phyloP scores from a whole-genome alignment of 164 flowering plant genomes.

The Nelumbo lutea region DNA sequence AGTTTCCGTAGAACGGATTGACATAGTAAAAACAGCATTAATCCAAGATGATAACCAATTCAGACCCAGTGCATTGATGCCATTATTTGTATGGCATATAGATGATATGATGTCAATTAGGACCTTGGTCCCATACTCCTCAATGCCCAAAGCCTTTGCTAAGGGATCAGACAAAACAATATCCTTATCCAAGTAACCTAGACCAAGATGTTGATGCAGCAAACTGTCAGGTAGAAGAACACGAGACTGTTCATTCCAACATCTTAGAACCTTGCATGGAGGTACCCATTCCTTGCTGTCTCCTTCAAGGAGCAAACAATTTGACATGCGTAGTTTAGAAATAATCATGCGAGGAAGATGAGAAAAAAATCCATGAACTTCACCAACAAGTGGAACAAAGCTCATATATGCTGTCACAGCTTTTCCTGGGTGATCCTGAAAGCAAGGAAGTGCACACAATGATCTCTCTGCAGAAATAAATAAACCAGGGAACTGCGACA shows the following conservation, averaged over 20 bases:
- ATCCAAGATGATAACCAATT: slow-evolving; percentile 74
- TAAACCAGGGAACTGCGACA: slow-evolving; percentile 78
- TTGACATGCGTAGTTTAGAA: slow-evolving; percentile 60
- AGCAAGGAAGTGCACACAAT: slow-evolving; percentile 77
- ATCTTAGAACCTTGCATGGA: slow-evolving; percentile 79
- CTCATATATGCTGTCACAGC: slow-evolving; percentile 80
- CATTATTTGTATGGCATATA: slow-evolving; percentile 37
- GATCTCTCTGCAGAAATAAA: slow-evolving; percentile 69
- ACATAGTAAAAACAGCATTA: slow-evolving; percentile 43
- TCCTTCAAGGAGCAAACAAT: slow-evolving; percentile 85
- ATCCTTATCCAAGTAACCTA: slow-evolving; percentile 68
- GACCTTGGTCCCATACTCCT: slow-evolving; percentile 71
- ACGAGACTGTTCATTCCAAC: slow-evolving; percentile 68
- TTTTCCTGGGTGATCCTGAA: slow-evolving; percentile 54
- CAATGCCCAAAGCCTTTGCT: slow-evolving; percentile 71
- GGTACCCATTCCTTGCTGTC: slow-evolving; percentile 61
- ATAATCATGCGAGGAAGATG: slow-evolving; percentile 80
- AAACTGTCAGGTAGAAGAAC: slow-evolving; percentile 55
- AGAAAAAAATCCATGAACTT: slow-evolving; percentile 94
- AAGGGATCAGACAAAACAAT: slow-evolving; percentile 61
- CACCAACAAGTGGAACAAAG: slow-evolving; percentile 91
- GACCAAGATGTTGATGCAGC: slow-evolving; percentile 72
- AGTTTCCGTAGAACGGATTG: slow-evolving; percentile 28
- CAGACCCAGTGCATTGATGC: slow-evolving; percentile 56
- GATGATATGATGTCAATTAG: slow-evolving; percentile 51